Base-by-base conservation (phyloP, 164 flowering plant genomes). In the Chloranthus sessilifolius region DNA sequence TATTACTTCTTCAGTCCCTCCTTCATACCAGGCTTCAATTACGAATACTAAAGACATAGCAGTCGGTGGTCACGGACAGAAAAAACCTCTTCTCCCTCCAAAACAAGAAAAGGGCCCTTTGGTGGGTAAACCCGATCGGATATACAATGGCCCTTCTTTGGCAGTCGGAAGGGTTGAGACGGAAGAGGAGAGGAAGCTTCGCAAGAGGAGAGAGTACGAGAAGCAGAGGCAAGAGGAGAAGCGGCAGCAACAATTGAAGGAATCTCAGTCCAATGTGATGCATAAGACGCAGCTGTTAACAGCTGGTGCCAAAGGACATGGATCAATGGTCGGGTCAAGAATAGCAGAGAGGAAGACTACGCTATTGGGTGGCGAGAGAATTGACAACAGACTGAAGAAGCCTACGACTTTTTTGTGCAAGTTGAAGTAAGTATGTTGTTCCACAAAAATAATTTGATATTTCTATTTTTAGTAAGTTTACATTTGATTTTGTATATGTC, bases 361-460 rank as follows among this genome's bases (percentile, higher is more conserved):
- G 21, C 86, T 83, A 3, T 57, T 88, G 53, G 60, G 70, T 20
- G 76, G 83, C 2, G 96, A 92, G 47, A 79, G 97, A 69, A 52
- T 71, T 30, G 99, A 92, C 47, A 88, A 86, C 68, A 76, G 87
- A 52, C 71, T 92, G 62, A 92, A 84, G 75, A 92, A 89, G 71
- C 97, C 95, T 4, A 92, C 99, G 0, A 86, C 99, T 0, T 92
- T 92, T 59, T 57, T 89, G 56, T 88, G 97, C 86, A 88, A 85
- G 71, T 57, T 92, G 72, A 92, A 86, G 99, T 86, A 66, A 80
- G 98, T 79, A 61, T 64, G 22, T 54, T n/a, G 48, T 14, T 15
- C 6, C 12, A 9, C 21, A n/a, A n/a, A n/a, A n/a, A n/a, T n/a
- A n/a, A n/a, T n/a, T n/a, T n/a, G n/a, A n/a, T n/a, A n/a, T n/a